phyloP scores from a whole-genome alignment of 2,329 filamentous ascomycete species.

The Blastomyces percursus region DNA sequence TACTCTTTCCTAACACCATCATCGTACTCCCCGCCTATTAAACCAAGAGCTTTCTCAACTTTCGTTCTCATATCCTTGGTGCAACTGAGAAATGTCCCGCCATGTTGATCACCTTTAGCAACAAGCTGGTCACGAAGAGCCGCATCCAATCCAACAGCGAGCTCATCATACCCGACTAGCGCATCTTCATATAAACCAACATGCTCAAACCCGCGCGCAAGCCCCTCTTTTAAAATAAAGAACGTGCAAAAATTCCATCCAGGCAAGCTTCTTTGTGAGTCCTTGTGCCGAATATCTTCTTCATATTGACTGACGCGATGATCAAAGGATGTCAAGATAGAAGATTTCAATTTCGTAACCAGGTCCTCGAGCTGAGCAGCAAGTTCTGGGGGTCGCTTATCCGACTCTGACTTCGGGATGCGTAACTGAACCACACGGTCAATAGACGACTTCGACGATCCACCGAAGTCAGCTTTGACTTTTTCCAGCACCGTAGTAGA shows the following conservation, averaged over 20 bases:
- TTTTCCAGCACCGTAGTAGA: constrained; percentile 82
- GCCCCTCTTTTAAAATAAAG: constrained; percentile 91
- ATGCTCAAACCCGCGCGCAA: constrained; percentile 89
- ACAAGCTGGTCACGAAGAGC: constrained; percentile 64
- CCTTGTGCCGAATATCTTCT: constrained; percentile 91
- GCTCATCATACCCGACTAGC: constrained; percentile 85
- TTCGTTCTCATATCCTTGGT: constrained; percentile 61
- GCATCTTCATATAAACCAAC: constrained; percentile 94
- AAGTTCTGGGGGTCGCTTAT: constrained; percentile 66
- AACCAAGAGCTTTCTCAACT: constrained; percentile 43
- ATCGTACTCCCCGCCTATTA: constrained; percentile 15
- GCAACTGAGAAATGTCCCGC: constrained; percentile 58
- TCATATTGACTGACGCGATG: constrained; percentile 86
- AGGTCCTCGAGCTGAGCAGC: constrained; percentile 76
- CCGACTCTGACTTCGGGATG: constrained; percentile 45
- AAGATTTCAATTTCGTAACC: constrained; percentile 71
- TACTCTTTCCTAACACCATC: constrained; percentile 10
- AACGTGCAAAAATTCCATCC: constrained; percentile 99
- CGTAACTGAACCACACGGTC: constrained; percentile 81
- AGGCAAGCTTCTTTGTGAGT: constrained; percentile 71
- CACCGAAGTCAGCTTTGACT: constrained; percentile 80
- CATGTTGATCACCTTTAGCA: constrained; percentile 52
- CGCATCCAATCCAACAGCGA: constrained; percentile 74
- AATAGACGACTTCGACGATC: constrained; percentile 56
- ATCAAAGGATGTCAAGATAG: constrained; percentile 85